phyloP scores from a whole-genome alignment of 2,329 filamentous ascomycete genomes.

The Fusarium foetens region DNA sequence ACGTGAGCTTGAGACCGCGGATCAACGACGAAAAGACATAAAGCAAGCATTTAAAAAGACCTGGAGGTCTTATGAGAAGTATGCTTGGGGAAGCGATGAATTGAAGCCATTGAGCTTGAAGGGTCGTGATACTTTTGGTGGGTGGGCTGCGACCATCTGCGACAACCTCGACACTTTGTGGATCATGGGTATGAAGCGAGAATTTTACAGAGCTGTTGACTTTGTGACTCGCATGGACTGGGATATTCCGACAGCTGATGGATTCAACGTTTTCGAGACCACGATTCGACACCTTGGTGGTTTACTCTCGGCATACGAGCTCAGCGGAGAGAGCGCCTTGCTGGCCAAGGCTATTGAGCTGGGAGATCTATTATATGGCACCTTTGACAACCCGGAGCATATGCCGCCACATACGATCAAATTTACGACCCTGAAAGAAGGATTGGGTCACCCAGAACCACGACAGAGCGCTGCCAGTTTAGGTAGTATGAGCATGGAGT shows the following conservation, averaged over 20 bases:
- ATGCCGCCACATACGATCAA: slow-evolving; percentile 64
- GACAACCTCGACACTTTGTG: slow-evolving; percentile 73
- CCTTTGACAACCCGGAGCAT: slow-evolving; percentile 73
- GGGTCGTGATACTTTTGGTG: slow-evolving; percentile 64
- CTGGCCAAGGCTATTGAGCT: slow-evolving; percentile 70
- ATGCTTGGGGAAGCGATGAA: slow-evolving; percentile 71
- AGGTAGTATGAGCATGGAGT: slow-evolving; percentile 69
- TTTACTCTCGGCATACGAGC: slow-evolving; percentile 72
- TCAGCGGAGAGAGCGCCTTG: slow-evolving; percentile 65
- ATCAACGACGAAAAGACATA: slow-evolving; percentile 51
- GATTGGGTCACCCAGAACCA: slow-evolving; percentile 47
- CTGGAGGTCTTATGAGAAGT: slow-evolving; percentile 67
- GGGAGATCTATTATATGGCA: slow-evolving; percentile 69
- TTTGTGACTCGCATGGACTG: slow-evolving; percentile 61
- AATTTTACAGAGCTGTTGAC: slow-evolving; percentile 69
- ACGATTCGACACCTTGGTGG: slow-evolving; percentile 75
- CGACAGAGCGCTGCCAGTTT: slow-evolving; percentile 50
- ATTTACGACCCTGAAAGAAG: slow-evolving; percentile 53
- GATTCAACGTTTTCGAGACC: slow-evolving; percentile 74
- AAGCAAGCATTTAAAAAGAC: slow-evolving; percentile 61
- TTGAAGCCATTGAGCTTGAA: slow-evolving; percentile 62
- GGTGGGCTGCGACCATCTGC: slow-evolving; percentile 71
- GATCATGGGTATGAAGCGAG: slow-evolving; percentile 72
- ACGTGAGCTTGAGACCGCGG: slow-evolving; percentile 4
- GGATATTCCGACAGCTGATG: slow-evolving; percentile 53